A percentile compares a stretch with the other conserved stretches of the same genome.
Evolutionary conservation across 2,329 filamentous ascomycete species (phyloP).

Genomic region (Talaromyces pinophilus): DNA sequence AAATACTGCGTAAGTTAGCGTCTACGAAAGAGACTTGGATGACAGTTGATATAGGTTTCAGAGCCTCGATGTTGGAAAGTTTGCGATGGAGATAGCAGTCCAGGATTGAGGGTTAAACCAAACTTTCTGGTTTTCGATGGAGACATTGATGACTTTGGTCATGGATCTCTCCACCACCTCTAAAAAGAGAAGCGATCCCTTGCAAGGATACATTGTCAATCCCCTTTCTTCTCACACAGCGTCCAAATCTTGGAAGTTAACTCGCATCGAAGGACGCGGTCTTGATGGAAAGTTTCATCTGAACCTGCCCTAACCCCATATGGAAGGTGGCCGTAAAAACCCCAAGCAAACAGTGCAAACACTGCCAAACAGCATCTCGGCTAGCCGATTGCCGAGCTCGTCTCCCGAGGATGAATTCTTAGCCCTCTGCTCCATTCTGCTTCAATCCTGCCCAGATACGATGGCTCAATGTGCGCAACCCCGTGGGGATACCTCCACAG

Average conservation of each 20-base stretch:
- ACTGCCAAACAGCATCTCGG: background rate
- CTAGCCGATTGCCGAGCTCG: background rate
- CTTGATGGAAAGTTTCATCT: background rate
- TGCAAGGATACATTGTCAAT: background rate
- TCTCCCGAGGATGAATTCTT: background rate
- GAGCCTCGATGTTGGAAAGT: background rate
- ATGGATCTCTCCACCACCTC: background rate
- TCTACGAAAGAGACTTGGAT: too few relatives aligned
- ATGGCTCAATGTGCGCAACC: background rate
- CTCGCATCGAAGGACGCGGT: background rate
- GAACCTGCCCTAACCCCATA: background rate
- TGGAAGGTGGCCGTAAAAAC: background rate
- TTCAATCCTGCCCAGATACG: background rate
- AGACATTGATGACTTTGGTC: background rate
- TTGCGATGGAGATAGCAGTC: too few relatives aligned
- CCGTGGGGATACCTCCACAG: constrained; percentile 5
- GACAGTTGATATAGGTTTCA: background rate
- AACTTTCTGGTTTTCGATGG: background rate
- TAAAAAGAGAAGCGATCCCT: background rate
- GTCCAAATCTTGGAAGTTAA: background rate
- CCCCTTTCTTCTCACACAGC: too few relatives aligned
- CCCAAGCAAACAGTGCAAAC: background rate
- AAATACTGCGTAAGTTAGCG: too few relatives aligned
- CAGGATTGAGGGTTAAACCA: background rate
- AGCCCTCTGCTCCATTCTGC: background rate